A percentile compares a stretch with the other conserved stretches of the same genome.
Conservation (phyloP, 2,329 filamentous ascomycete species). For the Zasmidium angulare region DNA sequence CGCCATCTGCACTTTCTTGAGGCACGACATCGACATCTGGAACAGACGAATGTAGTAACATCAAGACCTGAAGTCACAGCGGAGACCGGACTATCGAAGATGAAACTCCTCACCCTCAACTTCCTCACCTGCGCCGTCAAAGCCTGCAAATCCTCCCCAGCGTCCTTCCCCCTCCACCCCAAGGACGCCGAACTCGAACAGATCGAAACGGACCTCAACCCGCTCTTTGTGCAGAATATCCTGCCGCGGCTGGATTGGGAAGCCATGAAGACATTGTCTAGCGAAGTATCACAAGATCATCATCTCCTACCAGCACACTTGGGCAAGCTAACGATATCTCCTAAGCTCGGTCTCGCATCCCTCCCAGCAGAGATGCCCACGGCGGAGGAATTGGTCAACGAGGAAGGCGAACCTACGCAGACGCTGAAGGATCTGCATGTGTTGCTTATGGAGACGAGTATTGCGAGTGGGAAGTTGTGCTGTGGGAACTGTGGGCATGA, state of each 20-base stretch:
- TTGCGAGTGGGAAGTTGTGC: constrained; percentile 82
- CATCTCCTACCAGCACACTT: constrained; percentile 25
- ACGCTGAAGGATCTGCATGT: constrained; percentile 75
- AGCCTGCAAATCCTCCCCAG: constrained; percentile 77
- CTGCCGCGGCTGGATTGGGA: constrained; percentile 86
- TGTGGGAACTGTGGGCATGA: constrained; percentile 92
- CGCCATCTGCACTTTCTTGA: too few species aligned
- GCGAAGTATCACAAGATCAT: constrained; percentile 68
- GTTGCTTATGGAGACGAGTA: constrained; percentile 83
- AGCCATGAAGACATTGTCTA: constrained; percentile 71
- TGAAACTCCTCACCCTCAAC: constrained; percentile 96
- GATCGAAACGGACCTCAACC: constrained; percentile 77
- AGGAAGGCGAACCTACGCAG: constrained; percentile 63
- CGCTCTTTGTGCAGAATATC: constrained; percentile 78
- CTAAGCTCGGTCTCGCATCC: constrained; percentile 73
- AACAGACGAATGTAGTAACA: too few species aligned
- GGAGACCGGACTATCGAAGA: constrained; percentile 45
- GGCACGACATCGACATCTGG: not conserved
- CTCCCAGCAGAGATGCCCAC: constrained; percentile 54
- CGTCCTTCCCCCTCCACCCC: constrained; percentile 87
- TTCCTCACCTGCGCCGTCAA: constrained; percentile 97
- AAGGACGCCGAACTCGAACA: constrained; percentile 88
- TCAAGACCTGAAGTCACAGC: too few species aligned
- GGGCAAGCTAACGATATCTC: constrained; percentile 1
- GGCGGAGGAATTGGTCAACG: constrained; percentile 44